These are phyloP conservation scores for Phytophthora quininea DNA, from an alignment of 352 stramenopile genomes.

Conservation along the genomic window DNA sequence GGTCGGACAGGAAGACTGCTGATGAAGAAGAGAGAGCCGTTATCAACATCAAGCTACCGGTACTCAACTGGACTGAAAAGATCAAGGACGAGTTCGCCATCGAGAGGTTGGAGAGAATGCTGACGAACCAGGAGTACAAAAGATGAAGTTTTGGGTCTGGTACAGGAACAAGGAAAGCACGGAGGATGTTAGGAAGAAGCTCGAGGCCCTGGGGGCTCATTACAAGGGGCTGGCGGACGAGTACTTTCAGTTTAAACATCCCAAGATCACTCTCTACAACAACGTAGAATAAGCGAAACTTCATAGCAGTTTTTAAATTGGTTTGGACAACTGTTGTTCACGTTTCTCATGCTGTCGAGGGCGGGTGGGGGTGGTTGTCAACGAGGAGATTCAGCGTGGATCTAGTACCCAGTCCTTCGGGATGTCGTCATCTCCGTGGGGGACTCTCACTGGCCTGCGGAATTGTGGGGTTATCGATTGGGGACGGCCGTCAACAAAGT, in stretches of 20 bases:
- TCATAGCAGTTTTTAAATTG: too few species aligned
- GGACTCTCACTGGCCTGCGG: background rate
- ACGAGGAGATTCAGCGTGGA: too few species aligned
- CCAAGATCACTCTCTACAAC: too few species aligned
- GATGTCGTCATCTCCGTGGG: too few species aligned
- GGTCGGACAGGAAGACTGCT: background rate
- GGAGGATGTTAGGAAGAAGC: background rate
- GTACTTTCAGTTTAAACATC: background rate
- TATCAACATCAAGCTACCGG: background rate
- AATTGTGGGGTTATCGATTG: background rate
- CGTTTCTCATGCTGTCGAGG: too few species aligned
- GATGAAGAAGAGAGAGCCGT: background rate
- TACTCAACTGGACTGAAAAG: background rate
- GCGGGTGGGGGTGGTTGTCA: too few species aligned
- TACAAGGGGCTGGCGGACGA: background rate
- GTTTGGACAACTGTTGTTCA: too few species aligned
- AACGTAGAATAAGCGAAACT: too few species aligned
- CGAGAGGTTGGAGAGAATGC: background rate
- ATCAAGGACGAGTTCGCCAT: background rate
- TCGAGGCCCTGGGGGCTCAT: background rate
- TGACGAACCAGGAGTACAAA: background rate
- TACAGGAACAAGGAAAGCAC: background rate
- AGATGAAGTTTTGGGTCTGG: background rate
- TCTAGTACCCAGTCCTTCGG: too few species aligned
- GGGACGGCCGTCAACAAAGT: background rate